Conservation (phyloP, 2,329 filamentous ascomycete species). For the Akanthomyces dipterigenus region DNA sequence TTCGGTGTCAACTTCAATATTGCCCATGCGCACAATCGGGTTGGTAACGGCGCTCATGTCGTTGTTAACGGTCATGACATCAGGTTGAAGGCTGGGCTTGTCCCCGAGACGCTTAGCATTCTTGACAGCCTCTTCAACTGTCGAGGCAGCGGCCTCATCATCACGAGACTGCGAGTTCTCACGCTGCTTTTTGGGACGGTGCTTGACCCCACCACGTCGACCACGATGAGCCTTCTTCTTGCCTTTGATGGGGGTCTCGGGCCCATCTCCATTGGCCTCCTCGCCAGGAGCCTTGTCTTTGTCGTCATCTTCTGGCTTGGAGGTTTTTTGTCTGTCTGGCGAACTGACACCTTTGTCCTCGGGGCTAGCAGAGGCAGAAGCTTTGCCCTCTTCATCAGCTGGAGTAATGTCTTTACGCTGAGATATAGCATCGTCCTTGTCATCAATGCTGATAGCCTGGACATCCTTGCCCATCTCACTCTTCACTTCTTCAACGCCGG, state of each 20-base stretch:
- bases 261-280: not conserved
- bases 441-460: not conserved
- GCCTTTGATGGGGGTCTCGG: constrained; percentile 39
- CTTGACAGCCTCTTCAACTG: constrained; percentile 56
- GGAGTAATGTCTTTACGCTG: not conserved
- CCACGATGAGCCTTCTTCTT: constrained; percentile 66
- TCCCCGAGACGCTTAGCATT: constrained; percentile 53
- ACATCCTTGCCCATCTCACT: not conserved
- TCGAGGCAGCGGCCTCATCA: constrained; percentile 36
- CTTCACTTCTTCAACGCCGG: not conserved
- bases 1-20: constrained; percentile 57
- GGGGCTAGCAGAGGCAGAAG: not conserved
- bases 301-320: not conserved
- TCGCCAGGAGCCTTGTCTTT: constrained; percentile 10
- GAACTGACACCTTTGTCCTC: not conserved
- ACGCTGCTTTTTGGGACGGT: constrained; percentile 52
- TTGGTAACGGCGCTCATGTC: constrained; percentile 55
- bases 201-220: constrained; percentile 63
- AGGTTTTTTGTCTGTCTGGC: not conserved
- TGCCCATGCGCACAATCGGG: constrained; percentile 54
- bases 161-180: constrained; percentile 44
- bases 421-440: not conserved
- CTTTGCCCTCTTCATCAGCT: not conserved
- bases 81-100: constrained; percentile 50
- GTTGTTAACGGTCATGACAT: constrained; percentile 50